A percentile compares a stretch with the other conserved stretches of the same genome.
phyloP scores from a whole-genome alignment of 2,329 filamentous ascomycete genomes.

The Pseudogymnoascus pannorum region DNA sequence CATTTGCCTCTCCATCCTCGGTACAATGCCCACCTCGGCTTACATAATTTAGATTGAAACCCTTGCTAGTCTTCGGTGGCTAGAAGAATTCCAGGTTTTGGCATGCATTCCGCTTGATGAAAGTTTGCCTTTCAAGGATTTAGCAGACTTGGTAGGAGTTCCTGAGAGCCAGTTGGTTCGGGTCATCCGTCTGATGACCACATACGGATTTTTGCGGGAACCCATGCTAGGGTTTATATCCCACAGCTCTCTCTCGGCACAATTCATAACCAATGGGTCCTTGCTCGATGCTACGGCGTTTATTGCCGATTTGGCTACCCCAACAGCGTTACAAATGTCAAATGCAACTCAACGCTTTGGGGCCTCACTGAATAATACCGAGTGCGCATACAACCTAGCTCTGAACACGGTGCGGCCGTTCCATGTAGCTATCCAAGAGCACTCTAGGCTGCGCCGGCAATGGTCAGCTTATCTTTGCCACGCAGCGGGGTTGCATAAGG shows the following conservation, averaged over 20 bases:
- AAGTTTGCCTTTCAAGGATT: conserved; percentile 32
- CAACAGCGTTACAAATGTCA: conserved; percentile 31
- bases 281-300: conserved; percentile 35
- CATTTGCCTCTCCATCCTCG: background rate
- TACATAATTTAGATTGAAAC: conserved; percentile 20
- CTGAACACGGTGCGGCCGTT: conserved; percentile 19
- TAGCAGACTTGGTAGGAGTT: conserved; percentile 35
- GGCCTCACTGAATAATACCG: conserved; percentile 1
- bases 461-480: conserved; percentile 28
- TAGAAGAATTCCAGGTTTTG: conserved; percentile 38
- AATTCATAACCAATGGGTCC: conserved; percentile 30
- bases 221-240: conserved; percentile 28
- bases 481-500: conserved; percentile 16
- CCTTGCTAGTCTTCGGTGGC: conserved; percentile 36
- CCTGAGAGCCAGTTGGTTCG: conserved; percentile 33
- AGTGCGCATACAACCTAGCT: conserved; percentile 20
- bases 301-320: conserved; percentile 30
- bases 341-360: conserved; percentile 19
- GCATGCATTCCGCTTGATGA: conserved; percentile 36
- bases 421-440: conserved; percentile 16
- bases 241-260: conserved; percentile 33
- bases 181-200: conserved; percentile 30
- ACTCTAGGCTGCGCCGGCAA: conserved; percentile 27
- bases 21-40: background rate
- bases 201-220: conserved; percentile 32